Evolutionary conservation across 768 basidiomycete species (phyloP).

Genomic region (Trametes maxima): DNA sequence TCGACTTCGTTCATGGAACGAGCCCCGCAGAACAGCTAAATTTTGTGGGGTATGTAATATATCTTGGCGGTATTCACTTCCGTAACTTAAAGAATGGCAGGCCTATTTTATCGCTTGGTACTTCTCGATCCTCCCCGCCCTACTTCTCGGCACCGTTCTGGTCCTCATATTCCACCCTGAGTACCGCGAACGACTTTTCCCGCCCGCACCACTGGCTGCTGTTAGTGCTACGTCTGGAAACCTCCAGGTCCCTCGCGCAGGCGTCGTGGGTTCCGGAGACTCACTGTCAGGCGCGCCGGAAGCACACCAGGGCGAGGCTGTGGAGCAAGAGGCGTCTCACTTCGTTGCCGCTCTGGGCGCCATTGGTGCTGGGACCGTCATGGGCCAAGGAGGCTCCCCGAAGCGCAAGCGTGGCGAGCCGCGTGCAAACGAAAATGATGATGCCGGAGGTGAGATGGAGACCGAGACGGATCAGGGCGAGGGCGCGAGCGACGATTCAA

Average conservation of each 20-base stretch:
- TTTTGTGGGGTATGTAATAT: slow-evolving; percentile 31
- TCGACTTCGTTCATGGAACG: slow-evolving; percentile 44
- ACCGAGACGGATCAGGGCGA: slow-evolving; percentile 25
- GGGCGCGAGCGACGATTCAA: slow-evolving; percentile 26
- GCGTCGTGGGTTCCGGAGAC: slow-evolving; percentile 34
- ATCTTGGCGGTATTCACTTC: not conserved
- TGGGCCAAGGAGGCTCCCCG: slow-evolving; percentile 26
- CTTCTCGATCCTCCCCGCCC: slow-evolving; percentile 38
- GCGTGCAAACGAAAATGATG: slow-evolving; percentile 28
- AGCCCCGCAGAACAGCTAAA: slow-evolving; percentile 36
- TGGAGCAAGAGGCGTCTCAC: slow-evolving; percentile 41
- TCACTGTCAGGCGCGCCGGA: slow-evolving; percentile 40
- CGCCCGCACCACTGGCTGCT: slow-evolving; percentile 38
- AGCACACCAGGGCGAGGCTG: slow-evolving; percentile 40
- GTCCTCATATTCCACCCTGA: slow-evolving; percentile 42
- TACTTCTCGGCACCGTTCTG: slow-evolving; percentile 35
- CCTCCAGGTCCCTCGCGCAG: slow-evolving; percentile 38
- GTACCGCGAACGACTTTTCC: slow-evolving; percentile 38
- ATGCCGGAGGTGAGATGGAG: slow-evolving; percentile 25
- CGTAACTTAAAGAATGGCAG: slow-evolving; percentile 2
- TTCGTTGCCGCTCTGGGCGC: slow-evolving; percentile 37
- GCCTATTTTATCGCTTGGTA: slow-evolving; percentile 43
- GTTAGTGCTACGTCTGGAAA: slow-evolving; percentile 36
- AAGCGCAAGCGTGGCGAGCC: slow-evolving; percentile 23
- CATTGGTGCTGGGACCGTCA: slow-evolving; percentile 36